Evolutionary conservation across 371 early-diverging fungal genomes (phyloP).

Genomic region (Funneliformis caledonium): DNA sequence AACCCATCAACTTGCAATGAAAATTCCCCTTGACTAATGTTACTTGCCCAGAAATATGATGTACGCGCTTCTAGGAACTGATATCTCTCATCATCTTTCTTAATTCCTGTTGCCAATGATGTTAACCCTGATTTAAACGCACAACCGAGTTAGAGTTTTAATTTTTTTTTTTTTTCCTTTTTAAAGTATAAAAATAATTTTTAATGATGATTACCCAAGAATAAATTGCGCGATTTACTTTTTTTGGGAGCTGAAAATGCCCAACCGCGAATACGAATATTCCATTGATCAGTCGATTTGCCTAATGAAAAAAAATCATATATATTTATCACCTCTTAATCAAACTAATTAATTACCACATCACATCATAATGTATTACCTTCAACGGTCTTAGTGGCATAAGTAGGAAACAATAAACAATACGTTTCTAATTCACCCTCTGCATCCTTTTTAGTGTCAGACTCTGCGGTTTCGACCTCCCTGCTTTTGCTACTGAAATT

Average conservation of each 20-base stretch:
- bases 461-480: too few relatives aligned
- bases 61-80: slow-evolving; percentile 37
- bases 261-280: slow-evolving; percentile 42
- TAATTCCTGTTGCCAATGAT: neutral
- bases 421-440: slow-evolving; percentile 23
- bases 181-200: neutral
- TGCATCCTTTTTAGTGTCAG: neutral
- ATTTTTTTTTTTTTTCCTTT: neutral
- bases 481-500: too few relatives aligned
- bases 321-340: too few relatives aligned
- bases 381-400: slow-evolving; percentile 37
- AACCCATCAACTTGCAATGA: slow-evolving; percentile 27
- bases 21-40: slow-evolving; percentile 17
- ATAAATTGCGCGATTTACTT: slow-evolving; percentile 23
- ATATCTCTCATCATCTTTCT: slow-evolving; percentile 32
- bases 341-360: neutral
- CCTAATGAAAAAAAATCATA: neutral
- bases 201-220: slow-evolving; percentile 28
- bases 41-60: slow-evolving; percentile 39
- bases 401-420: slow-evolving; percentile 41
- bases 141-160: neutral
- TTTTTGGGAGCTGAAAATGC: slow-evolving; percentile 38
- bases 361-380: neutral
- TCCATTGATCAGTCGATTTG: slow-evolving; percentile 21
- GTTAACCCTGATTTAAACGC: neutral